Evolutionary conservation across 176 grass and related monocot species (phyloP), one percentile per base, ranked within the genome.

Genomic region (Aegilops longissima): DNA sequence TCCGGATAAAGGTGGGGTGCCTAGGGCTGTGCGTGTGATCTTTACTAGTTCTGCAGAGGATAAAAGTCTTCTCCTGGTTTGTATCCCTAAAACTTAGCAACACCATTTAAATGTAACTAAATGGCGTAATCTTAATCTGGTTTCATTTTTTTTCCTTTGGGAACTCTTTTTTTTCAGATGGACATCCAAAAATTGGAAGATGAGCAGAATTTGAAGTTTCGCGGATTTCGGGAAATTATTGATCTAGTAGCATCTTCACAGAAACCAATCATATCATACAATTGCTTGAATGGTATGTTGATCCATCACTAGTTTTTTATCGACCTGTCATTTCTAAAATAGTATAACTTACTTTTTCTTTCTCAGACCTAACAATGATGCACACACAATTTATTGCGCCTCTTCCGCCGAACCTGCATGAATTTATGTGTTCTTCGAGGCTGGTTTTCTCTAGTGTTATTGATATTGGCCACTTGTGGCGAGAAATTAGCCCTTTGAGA

Each of bases 171-270:
- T 73, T 49, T 36, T 84, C 42, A 98, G 96, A 86, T 68, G 88
- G 93, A 96, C 63, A 91, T 96, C 35, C 21, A 88, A 76, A 89
- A 66, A 82, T 38, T 61, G 80, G 86, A 98, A 71, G 90, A 98
- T 65, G 93, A 94, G 81, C 86, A 92, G 74, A 92, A 91, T 78
- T 84, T 94, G 51, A 98, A 88, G 78, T 86, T 90, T 40, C 79
- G 86, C 66, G 96, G 93, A 78, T 98, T 98, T 86, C 91, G 93
- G 66, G 92, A 92, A 96, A 90, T 98, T 88, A 92, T 98, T 88
- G 93, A 98, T 90, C 83, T 96, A 79, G 84, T 98, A 68, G 91
- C 93, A 49, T 78, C 38, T 76, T 96, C 93, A 84, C 83, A 86
- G 65, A 98, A 98, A 92, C 96, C 93, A 88, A 83, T 98, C 47